These are phyloP conservation scores for Meredithiella fracta DNA, from an alignment of 2,329 filamentous ascomycete genomes.

Conservation along the genomic window DNA sequence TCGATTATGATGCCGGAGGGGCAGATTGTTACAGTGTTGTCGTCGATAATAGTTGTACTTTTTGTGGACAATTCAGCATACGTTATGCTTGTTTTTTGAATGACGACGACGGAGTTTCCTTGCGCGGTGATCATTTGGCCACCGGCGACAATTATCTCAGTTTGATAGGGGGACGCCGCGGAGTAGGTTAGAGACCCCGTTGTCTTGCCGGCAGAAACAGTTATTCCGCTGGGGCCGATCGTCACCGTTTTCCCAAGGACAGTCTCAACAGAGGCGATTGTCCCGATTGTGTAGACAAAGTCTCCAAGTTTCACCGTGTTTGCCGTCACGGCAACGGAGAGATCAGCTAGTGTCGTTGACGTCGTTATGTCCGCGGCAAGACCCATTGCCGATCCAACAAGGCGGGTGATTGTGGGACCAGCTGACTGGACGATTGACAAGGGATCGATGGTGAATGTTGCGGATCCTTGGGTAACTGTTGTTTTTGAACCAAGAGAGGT, in stretches of 20 bases:
- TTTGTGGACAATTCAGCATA: constrained; percentile 25
- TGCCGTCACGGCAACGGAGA: constrained; percentile 28
- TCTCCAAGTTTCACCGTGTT: constrained; percentile 27
- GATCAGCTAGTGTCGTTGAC: constrained; percentile 23
- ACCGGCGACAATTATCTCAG: constrained; percentile 30
- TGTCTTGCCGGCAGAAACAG: constrained; percentile 22
- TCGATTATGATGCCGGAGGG: constrained; percentile 27
- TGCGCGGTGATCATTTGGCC: constrained; percentile 31
- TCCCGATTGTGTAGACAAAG: constrained; percentile 27
- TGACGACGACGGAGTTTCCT: constrained; percentile 25
- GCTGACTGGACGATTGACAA: constrained; percentile 17
- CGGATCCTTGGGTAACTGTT: constrained; percentile 26
- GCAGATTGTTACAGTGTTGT: constrained; percentile 35
- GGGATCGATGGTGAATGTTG: constrained; percentile 33
- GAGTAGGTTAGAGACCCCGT: constrained; percentile 22
- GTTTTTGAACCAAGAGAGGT: constrained; percentile 25
- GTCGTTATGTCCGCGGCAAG: constrained; percentile 22
- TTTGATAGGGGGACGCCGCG: constrained; percentile 21
- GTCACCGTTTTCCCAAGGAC: constrained; percentile 22
- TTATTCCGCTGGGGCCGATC: constrained; percentile 22
- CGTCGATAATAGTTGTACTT: constrained; percentile 28
- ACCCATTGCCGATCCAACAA: constrained; percentile 21
- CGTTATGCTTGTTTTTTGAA: constrained; percentile 29
- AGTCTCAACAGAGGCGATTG: constrained; percentile 20
- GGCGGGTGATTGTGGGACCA: constrained; percentile 26